phyloP scores from a whole-genome alignment of 2,329 filamentous ascomycete genomes.

The Alternaria ethzedia region DNA sequence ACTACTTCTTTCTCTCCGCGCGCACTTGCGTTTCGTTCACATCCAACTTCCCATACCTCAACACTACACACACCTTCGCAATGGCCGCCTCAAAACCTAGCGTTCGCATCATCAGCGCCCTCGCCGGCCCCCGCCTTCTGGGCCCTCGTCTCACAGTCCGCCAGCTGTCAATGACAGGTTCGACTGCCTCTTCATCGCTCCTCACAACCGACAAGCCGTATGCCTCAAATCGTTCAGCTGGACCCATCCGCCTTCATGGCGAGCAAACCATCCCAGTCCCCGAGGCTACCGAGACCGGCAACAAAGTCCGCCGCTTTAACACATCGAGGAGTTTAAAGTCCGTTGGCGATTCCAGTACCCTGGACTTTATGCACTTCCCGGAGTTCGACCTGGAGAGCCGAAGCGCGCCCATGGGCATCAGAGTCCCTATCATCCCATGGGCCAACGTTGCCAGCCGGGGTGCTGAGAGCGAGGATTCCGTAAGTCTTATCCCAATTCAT shows the following conservation, averaged over 20 bases:
- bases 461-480: slow-evolving; percentile 33
- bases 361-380: slow-evolving; percentile 69
- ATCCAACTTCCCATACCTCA: background rate
- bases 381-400: slow-evolving; percentile 54
- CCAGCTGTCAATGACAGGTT: slow-evolving; percentile 66
- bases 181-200: slow-evolving; percentile 60
- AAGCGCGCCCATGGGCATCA: slow-evolving; percentile 45
- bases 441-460: slow-evolving; percentile 21
- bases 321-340: slow-evolving; percentile 64
- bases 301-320: slow-evolving; percentile 63
- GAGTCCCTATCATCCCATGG: slow-evolving; percentile 58
- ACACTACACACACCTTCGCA: background rate
- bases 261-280: slow-evolving; percentile 55
- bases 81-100: slow-evolving; percentile 18
- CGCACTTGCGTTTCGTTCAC: background rate
- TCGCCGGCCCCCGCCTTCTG: slow-evolving; percentile 51
- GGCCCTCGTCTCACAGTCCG: slow-evolving; percentile 53
- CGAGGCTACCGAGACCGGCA: slow-evolving; percentile 34
- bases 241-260: slow-evolving; percentile 58
- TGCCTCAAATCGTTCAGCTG: slow-evolving; percentile 44
- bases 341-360: slow-evolving; percentile 64
- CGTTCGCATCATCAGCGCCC: slow-evolving; percentile 39
- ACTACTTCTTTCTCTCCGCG: background rate
- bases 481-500: slow-evolving; percentile 19
- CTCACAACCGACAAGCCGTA: slow-evolving; percentile 58